phyloP scores from a whole-genome alignment of 1,284 basidiomycete species.

The Papiliotrema nemorosa region DNA sequence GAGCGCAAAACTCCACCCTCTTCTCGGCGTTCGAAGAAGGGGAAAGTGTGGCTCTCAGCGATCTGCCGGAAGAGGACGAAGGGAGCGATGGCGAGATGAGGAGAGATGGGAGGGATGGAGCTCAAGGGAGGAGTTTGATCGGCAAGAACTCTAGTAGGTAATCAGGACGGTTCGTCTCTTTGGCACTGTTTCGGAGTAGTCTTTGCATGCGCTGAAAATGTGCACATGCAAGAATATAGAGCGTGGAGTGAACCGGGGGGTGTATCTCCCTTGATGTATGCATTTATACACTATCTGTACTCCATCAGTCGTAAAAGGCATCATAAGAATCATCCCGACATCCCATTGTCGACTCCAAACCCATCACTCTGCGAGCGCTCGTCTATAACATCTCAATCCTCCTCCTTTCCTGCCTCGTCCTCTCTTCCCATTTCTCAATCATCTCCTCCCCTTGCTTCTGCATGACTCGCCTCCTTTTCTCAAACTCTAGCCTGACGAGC shows the following conservation, averaged over 20 bases:
- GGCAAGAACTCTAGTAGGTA: constrained; percentile 24
- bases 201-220: neutral
- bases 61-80: constrained; percentile 48
- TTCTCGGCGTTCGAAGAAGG: constrained; percentile 49
- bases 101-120: constrained; percentile 8
- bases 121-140: constrained; percentile 20
- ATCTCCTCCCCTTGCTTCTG: constrained; percentile 31
- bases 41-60: constrained; percentile 42
- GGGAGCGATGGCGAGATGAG: constrained; percentile 32
- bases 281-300: constrained; percentile 6
- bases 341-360: neutral
- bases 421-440: constrained; percentile 30
- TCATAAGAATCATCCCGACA: too few relatives aligned
- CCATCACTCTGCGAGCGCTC: constrained; percentile 2
- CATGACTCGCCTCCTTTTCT: constrained; percentile 24
- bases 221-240: neutral
- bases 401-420: constrained; percentile 22
- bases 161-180: constrained; percentile 18
- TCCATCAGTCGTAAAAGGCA: too few relatives aligned
- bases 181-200: too few relatives aligned
- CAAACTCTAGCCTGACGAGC: constrained; percentile 31
- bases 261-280: constrained; percentile 1
- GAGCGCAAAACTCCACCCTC: constrained; percentile 54
- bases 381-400: constrained; percentile 23
- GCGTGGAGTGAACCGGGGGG: neutral